These are phyloP conservation scores for Beauveria sp. DNA, from an alignment of 2,329 filamentous ascomycete genomes.

Conservation along the genomic window DNA sequence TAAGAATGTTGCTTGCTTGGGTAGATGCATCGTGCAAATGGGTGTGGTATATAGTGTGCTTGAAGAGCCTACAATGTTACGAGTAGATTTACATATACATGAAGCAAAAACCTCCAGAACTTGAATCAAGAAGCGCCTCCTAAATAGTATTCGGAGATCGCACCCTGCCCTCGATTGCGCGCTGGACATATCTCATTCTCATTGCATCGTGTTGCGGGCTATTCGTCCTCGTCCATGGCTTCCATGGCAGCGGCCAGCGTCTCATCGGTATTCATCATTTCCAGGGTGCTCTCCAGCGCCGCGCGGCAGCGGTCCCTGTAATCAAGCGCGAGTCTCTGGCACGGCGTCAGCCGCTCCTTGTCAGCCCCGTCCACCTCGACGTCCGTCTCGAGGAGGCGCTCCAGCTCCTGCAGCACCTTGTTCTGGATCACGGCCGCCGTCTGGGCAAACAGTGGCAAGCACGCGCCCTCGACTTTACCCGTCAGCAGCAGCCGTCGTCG, in stretches of 20 bases:
- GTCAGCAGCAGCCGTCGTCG: conserved; percentile 23
- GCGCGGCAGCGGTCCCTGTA: conserved; percentile 42
- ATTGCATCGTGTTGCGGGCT: background rate
- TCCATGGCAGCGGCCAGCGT: conserved; percentile 17
- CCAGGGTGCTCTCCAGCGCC: conserved; percentile 39
- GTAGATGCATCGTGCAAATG: background rate
- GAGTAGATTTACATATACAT: background rate
- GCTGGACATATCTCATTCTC: background rate
- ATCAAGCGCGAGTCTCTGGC: conserved; percentile 40
- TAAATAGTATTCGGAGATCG: background rate
- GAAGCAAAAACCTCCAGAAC: background rate
- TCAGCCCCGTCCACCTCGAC: conserved; percentile 34
- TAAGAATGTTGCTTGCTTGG: conserved; percentile 22
- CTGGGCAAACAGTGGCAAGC: conserved; percentile 23
- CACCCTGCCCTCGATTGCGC: background rate
- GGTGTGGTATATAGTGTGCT: background rate
- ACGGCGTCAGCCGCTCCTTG: conserved; percentile 29
- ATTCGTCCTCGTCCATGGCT: conserved; percentile 10
- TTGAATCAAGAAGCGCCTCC: background rate
- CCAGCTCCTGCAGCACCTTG: conserved; percentile 35
- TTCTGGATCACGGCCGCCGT: conserved; percentile 35
- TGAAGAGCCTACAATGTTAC: background rate
- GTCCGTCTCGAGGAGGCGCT: conserved; percentile 39
- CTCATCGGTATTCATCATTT: conserved; percentile 27
- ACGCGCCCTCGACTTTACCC: conserved; percentile 23